These are phyloP conservation scores for Hypoxylon sp. DNA, from an alignment of 2,329 filamentous ascomycete species.

Conservation along the genomic window DNA sequence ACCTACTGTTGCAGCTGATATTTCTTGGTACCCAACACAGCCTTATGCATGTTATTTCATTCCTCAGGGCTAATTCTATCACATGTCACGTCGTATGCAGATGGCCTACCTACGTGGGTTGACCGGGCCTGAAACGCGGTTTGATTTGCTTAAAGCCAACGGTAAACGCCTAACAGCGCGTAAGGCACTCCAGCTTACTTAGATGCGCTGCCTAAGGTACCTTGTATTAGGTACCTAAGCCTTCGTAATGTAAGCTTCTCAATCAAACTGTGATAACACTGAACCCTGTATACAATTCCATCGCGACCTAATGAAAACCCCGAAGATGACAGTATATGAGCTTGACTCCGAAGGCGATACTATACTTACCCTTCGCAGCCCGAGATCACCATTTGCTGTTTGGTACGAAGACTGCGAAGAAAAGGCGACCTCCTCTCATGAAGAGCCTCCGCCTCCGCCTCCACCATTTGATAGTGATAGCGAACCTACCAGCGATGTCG, in stretches of 20 bases:
- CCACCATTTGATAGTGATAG: background rate
- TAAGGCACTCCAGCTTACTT: background rate
- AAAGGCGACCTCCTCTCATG: background rate
- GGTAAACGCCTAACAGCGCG: background rate
- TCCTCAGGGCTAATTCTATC: background rate
- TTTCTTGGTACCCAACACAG: too few relatives aligned
- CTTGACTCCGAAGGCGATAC: constrained; percentile 34
- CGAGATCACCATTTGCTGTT: constrained; percentile 28
- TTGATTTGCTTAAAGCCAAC: background rate
- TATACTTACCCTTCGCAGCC: constrained; percentile 26
- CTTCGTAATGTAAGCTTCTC: background rate
- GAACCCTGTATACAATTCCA: background rate
- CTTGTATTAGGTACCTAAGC: too few relatives aligned
- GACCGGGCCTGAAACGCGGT: background rate
- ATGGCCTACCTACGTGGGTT: background rate
- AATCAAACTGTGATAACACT: background rate
- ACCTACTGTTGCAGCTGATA: background rate
- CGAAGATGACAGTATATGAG: constrained; percentile 1
- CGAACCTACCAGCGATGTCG: background rate
- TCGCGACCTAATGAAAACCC: background rate
- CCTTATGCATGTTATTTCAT: too few relatives aligned
- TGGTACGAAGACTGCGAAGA: background rate
- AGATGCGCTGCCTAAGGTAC: background rate
- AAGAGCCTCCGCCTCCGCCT: background rate
- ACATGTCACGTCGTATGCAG: background rate